phyloP scores from a whole-genome alignment of 169 alveolate genomes.

The Eimeria zaria region DNA sequence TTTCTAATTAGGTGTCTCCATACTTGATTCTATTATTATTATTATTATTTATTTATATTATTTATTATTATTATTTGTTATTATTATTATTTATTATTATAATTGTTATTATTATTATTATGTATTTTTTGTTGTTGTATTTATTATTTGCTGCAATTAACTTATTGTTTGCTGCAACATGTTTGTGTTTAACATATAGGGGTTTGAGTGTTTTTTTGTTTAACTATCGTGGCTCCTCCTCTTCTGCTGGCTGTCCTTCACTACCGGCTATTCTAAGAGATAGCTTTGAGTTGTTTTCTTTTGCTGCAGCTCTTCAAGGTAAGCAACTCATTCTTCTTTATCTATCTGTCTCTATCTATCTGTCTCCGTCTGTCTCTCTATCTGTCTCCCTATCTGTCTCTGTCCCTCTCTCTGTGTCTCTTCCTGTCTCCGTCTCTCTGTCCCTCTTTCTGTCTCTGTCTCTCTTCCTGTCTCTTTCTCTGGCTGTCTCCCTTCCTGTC shows the following conservation, averaged over 20 bases:
- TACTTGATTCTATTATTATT: too few species aligned
- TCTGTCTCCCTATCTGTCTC: not conserved
- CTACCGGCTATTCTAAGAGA: not conserved
- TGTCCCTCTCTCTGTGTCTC: not conserved
- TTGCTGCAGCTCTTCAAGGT: constrained; percentile 11
- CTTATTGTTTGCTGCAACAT: not conserved
- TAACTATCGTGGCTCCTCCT: constrained; percentile 36
- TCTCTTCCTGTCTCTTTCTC: not conserved
- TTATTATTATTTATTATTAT: too few species aligned
- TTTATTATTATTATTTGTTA: too few species aligned
- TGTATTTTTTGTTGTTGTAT: not conserved
- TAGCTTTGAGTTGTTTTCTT: not conserved
- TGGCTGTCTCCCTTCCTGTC: not conserved
- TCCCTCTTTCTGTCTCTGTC: not conserved
- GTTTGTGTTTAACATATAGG: not conserved
- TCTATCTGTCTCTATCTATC: too few species aligned
- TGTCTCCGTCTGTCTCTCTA: not conserved
- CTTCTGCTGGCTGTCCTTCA: constrained; percentile 11
- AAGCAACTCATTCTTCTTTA: not conserved
- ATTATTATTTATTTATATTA: too few species aligned
- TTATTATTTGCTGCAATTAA: not conserved
- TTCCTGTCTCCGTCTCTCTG: not conserved
- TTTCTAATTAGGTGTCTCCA: too few species aligned
- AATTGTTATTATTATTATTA: too few species aligned
- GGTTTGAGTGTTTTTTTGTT: not conserved